Base-by-base conservation (phyloP, 2,329 filamentous ascomycete species). In the Arthrinium phaeospermum region DNA sequence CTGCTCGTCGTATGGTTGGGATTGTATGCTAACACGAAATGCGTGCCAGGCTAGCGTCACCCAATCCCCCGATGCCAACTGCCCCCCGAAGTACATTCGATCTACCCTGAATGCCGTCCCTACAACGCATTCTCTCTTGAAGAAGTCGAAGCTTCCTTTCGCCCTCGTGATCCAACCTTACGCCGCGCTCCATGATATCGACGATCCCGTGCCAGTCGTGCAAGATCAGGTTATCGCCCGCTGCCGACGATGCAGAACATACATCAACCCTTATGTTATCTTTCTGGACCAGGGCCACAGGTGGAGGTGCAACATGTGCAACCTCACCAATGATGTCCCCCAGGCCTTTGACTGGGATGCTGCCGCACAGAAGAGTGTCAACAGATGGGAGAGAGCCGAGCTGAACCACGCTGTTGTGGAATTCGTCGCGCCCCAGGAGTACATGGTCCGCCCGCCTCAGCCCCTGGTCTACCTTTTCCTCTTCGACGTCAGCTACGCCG, bases 281-380 rank as follows among this genome's bases (percentile, higher is more conserved):
- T 99, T 99, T 85, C 86, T 99, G 74, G 96, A 99, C 79, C 94
- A 98, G 80, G 96, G 96, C 67, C 96, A 99, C 84, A 91, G 96
- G 80, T 99, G 96, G 96, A 92, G 96, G 80, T 99, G 96, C 86
- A 99, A 99, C 85, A 98, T 99, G 95, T 99, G 96, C 84, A 98
- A 98, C 83, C 87, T 99, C 75, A 98, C 95, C 77, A 99, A 99
- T 81, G 96, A 99, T 78, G 96, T 98, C 51, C 96, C 96, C n/a
- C 96, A 99, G 83, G 95, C 95, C 49, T 99, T 99, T 77, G 96
- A 99, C 82, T 99, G 96, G 96, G 96, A 99, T 83, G 92, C 94
- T 46, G 92, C 94, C 64, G 88, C 95, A 71, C 96, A 98, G 83
- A 95, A 97, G 86, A 93, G 91, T 70, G 92, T 97, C 69, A 96